Evolutionary conservation across 805 yeast species (phyloP).

Genomic region (Lipomyces chichibuensis): DNA sequence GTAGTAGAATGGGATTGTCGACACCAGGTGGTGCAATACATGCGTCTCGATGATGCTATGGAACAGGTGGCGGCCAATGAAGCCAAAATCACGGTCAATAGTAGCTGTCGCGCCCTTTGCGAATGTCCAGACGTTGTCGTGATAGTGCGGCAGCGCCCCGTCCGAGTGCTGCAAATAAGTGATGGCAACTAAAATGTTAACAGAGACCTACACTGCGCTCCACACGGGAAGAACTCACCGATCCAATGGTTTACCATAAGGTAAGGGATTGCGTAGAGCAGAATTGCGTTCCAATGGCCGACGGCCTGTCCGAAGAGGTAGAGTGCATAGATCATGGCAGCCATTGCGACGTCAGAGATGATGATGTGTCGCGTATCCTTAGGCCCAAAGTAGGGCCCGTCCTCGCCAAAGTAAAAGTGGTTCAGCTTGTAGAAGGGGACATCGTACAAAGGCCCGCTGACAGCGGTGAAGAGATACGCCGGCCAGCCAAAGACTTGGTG

Average conservation of each 20-base stretch:
- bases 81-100: constrained; percentile 80
- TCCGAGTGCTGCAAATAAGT: constrained; percentile 85
- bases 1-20: constrained; percentile 85
- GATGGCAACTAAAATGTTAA: constrained; percentile 59
- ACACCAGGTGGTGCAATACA: constrained; percentile 80
- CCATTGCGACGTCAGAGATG: constrained; percentile 72
- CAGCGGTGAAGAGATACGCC: constrained; percentile 66
- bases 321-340: constrained; percentile 49
- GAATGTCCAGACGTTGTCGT: constrained; percentile 68
- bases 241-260: constrained; percentile 87
- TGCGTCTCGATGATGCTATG: constrained; percentile 92
- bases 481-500: constrained; percentile 85
- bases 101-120: constrained; percentile 92
- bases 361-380: constrained; percentile 72
- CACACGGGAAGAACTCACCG: constrained; percentile 41
- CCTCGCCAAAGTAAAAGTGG: constrained; percentile 66
- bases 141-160: constrained; percentile 78
- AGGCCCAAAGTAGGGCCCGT: constrained; percentile 71
- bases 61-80: constrained; percentile 75
- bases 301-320: constrained; percentile 62
- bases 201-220: neutral
- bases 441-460: constrained; percentile 70
- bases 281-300: constrained; percentile 64
- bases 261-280: constrained; percentile 78
- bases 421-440: constrained; percentile 55